Evolutionary conservation across 176 grass and related monocot genomes (phyloP).

Genomic region (Areca catechu): DNA sequence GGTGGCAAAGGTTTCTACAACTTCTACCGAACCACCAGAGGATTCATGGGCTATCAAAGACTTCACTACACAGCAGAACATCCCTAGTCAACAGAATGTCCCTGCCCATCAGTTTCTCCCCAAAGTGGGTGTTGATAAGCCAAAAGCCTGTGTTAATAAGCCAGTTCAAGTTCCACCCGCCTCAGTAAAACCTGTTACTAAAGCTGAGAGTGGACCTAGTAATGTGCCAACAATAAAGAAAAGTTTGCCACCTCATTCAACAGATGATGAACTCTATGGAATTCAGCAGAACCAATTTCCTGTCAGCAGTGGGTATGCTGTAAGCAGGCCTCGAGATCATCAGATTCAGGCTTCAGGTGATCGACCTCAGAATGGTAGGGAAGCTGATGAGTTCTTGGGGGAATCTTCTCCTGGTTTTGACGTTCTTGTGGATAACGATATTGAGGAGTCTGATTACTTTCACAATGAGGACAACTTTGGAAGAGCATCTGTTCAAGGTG

Average conservation of each 20-base stretch:
- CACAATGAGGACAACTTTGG: conserved; percentile 53
- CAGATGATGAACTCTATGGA: conserved; percentile 39
- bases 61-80: conserved; percentile 9
- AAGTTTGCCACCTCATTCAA: conserved; percentile 16
- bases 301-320: conserved; percentile 27
- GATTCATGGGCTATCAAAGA: conserved; percentile 22
- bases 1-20: conserved; percentile 31
- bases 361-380: conserved; percentile 56
- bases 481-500: conserved; percentile 23
- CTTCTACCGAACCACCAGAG: conserved; percentile 28
- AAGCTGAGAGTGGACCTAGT: conserved; percentile 23
- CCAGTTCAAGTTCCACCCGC: conserved; percentile 12
- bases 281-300: conserved; percentile 32
- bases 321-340: conserved; percentile 34
- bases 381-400: conserved; percentile 52
- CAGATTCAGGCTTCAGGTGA: conserved; percentile 33
- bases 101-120: neutral
- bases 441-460: conserved; percentile 51
- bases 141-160: conserved; percentile 19
- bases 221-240: conserved; percentile 21
- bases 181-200: conserved; percentile 24
- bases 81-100: conserved; percentile 14
- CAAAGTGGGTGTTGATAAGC: conserved; percentile 23
- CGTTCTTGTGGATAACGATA: conserved; percentile 80
- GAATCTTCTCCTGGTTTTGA: conserved; percentile 95